phyloP scores from a whole-genome alignment of 1,139 yeast genomes.

The Tardiomyces digboiensis region DNA sequence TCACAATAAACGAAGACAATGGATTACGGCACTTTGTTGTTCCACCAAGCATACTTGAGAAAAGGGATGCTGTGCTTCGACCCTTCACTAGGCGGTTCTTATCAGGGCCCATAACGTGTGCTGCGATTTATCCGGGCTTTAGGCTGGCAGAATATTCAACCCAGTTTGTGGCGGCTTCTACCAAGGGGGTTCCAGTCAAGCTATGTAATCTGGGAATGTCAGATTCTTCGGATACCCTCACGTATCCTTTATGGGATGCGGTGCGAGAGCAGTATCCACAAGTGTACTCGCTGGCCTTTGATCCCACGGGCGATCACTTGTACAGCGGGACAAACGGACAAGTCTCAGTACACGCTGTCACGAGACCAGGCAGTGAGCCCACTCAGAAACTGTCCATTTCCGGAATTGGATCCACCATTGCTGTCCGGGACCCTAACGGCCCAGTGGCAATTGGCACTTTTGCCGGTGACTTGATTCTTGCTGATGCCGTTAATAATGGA shows the following conservation, averaged over 20 bases:
- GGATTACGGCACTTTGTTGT: background rate
- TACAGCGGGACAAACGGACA: background rate
- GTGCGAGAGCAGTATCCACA: background rate
- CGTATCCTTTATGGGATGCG: background rate
- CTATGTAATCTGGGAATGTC: background rate
- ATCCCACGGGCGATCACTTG: background rate
- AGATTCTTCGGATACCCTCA: background rate
- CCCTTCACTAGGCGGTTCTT: background rate
- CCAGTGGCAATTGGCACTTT: background rate
- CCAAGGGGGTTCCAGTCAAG: background rate
- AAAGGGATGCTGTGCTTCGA: background rate
- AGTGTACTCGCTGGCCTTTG: background rate
- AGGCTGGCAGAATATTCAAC: background rate
- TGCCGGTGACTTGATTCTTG: background rate
- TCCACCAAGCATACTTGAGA: background rate
- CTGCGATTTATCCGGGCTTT: background rate
- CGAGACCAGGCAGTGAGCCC: background rate
- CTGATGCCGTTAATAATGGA: background rate
- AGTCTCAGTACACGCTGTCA: background rate
- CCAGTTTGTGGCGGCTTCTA: background rate
- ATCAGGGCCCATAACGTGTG: background rate
- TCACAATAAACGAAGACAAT: background rate
- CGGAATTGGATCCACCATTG: background rate
- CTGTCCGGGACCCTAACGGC: background rate
- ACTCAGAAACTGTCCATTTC: background rate